Evolutionary conservation across 352 stramenopile species (phyloP).

Genomic region (Elongisporangium undulatum): DNA sequence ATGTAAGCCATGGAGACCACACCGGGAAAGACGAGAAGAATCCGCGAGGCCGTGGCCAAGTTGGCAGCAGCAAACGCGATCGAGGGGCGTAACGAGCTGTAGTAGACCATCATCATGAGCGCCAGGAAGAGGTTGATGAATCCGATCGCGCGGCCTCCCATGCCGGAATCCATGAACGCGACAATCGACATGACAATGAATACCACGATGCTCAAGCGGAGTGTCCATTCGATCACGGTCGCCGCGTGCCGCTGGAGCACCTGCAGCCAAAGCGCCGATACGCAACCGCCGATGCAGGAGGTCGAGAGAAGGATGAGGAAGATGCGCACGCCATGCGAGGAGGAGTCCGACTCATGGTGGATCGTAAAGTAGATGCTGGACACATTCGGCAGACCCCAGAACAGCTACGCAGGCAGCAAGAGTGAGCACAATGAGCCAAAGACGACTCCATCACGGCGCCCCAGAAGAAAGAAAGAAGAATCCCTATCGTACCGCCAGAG

Average conservation of each 20-base stretch:
- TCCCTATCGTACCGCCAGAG: slow-evolving; percentile 46
- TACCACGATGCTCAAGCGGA: slow-evolving; percentile 56
- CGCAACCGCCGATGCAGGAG: slow-evolving; percentile 50
- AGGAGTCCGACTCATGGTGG: slow-evolving; percentile 40
- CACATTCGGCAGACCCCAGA: slow-evolving; percentile 68
- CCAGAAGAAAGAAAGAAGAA: background rate
- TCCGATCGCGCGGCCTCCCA: slow-evolving; percentile 71
- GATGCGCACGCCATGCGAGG: slow-evolving; percentile 71
- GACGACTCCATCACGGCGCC: slow-evolving; percentile 1
- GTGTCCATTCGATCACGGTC: slow-evolving; percentile 66
- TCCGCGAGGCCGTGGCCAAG: slow-evolving; percentile 58
- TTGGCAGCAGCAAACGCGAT: slow-evolving; percentile 84
- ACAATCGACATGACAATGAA: slow-evolving; percentile 42
- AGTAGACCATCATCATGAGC: slow-evolving; percentile 58
- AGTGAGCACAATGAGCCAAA: slow-evolving; percentile 4
- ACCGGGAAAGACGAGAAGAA: slow-evolving; percentile 73
- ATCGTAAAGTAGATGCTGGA: slow-evolving; percentile 79
- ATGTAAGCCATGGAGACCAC: slow-evolving; percentile 64
- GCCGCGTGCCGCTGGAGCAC: slow-evolving; percentile 69
- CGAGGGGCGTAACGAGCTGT: slow-evolving; percentile 46
- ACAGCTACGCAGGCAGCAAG: slow-evolving; percentile 29
- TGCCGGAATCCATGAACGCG: slow-evolving; percentile 67
- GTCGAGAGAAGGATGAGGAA: slow-evolving; percentile 66
- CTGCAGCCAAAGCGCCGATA: slow-evolving; percentile 75
- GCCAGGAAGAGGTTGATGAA: slow-evolving; percentile 83